Percentiles rank a stretch among this genome's conserved stretches.
Conservation (phyloP, 768 basidiomycete species). For the Collybia mongolica region DNA sequence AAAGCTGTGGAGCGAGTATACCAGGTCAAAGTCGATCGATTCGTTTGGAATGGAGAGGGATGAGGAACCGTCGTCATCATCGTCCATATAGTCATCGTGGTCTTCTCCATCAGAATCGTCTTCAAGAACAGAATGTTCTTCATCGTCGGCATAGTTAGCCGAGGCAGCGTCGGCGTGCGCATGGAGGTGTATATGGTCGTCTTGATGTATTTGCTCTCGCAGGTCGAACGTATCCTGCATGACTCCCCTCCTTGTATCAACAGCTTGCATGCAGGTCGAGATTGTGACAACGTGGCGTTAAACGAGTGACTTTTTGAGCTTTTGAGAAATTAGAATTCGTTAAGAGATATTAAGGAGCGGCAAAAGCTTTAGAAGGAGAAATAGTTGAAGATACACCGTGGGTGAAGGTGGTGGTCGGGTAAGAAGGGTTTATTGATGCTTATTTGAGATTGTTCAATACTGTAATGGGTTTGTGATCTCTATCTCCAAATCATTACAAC, state of each 20-base stretch:
- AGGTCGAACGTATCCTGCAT: constrained; percentile 71
- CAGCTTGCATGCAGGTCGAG: constrained; percentile 11
- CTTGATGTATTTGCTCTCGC: constrained; percentile 58
- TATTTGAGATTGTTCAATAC: too few species aligned
- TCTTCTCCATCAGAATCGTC: constrained; percentile 81
- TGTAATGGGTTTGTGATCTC: too few species aligned
- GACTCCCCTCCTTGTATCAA: constrained; percentile 27
- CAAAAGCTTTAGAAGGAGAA: too few species aligned
- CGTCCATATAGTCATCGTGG: constrained; percentile 67
- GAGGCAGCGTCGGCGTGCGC: constrained; percentile 45
- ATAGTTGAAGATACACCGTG: too few species aligned
- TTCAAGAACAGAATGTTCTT: constrained; percentile 84
- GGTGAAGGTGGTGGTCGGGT: too few species aligned
- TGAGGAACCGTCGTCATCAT: constrained; percentile 78
- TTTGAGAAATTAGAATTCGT: too few species aligned
- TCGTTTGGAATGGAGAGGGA: constrained; percentile 87
- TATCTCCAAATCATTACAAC: too few species aligned
- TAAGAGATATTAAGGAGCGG: too few species aligned
- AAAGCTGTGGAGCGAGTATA: constrained; percentile 94
- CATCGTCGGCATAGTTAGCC: constrained; percentile 51
- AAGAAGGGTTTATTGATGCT: too few species aligned
- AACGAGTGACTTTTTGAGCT: too few species aligned
- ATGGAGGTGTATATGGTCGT: constrained; percentile 39
- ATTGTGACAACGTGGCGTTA: background rate
- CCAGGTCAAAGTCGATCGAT: constrained; percentile 90